A percentile compares a stretch with the other conserved stretches of the same genome.
phyloP scores from a whole-genome alignment of 805 yeast genomes.

The Pichia nanzhaoensis region DNA sequence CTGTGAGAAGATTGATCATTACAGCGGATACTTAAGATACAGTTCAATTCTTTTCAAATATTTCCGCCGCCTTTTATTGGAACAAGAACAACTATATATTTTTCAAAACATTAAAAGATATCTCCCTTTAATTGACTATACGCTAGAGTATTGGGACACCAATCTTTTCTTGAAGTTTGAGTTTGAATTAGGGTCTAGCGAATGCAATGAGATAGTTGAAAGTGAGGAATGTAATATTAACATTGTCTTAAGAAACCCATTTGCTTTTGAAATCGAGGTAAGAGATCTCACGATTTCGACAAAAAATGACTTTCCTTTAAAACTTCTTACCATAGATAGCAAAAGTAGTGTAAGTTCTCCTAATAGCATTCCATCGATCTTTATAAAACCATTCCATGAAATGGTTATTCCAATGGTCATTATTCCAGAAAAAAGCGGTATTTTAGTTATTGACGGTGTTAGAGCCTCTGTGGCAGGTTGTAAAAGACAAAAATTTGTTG shows the following conservation, averaged over 20 bases:
- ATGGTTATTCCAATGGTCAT: conserved; percentile 38
- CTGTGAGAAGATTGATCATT: conserved; percentile 45
- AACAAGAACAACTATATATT: conserved; percentile 49
- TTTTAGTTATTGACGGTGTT: conserved; percentile 44
- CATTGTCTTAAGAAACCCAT: conserved; percentile 70
- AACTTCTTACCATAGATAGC: conserved; percentile 8
- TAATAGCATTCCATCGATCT: conserved; percentile 24
- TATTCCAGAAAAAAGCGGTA: conserved; percentile 44
- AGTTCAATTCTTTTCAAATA: conserved; percentile 50
- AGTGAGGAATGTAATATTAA: conserved; percentile 58
- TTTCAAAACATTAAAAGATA: conserved; percentile 31
- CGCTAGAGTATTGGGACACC: conserved; percentile 65
- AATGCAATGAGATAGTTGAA: conserved; percentile 39
- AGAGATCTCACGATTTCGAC: conserved; percentile 37
- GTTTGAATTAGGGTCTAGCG: conserved; percentile 10
- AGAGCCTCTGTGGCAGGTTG: conserved; percentile 46
- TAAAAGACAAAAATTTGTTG: conserved; percentile 34
- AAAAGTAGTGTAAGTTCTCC: conserved; percentile 1
- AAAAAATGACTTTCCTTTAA: conserved; percentile 21
- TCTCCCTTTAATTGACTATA: conserved; percentile 1
- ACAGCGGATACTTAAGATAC: conserved; percentile 36
- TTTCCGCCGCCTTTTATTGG: conserved; percentile 46
- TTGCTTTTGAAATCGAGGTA: conserved; percentile 62
- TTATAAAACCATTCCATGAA: conserved; percentile 34
- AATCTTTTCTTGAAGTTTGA: conserved; percentile 33